A percentile compares a stretch with the other conserved stretches of the same genome.
These are phyloP conservation scores for Suhomyces sp. DNA, from an alignment of 805 yeast species.

Conservation along the genomic window DNA sequence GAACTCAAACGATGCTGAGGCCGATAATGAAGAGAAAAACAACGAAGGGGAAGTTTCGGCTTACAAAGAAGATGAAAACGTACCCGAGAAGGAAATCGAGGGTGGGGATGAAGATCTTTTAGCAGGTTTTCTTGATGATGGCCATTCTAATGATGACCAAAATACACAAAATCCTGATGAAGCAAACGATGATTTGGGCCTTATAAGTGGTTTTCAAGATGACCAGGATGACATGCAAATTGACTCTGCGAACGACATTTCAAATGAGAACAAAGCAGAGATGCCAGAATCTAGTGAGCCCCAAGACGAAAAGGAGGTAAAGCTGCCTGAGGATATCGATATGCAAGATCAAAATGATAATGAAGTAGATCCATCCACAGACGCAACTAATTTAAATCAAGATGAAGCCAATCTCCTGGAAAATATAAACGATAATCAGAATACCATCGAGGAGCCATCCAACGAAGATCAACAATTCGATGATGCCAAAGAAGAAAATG, in stretches of 20 bases:
- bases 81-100: neutral
- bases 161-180: neutral
- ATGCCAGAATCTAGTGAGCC: neutral
- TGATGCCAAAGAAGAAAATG: neutral
- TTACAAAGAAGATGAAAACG: neutral
- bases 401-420: neutral
- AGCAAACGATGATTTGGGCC: neutral
- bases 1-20: neutral
- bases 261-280: neutral
- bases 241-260: neutral
- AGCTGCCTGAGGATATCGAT: conserved; percentile 3
- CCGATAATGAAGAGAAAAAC: neutral
- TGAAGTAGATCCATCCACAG: neutral
- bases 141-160: neutral
- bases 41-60: neutral
- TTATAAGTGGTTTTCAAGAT: neutral
- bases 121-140: conserved; percentile 1
- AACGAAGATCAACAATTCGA: neutral
- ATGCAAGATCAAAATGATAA: conserved; percentile 3
- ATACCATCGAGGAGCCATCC: neutral
- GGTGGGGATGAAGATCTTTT: conserved; percentile 5
- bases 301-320: neutral
- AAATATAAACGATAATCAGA: neutral
- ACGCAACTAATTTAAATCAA: neutral
- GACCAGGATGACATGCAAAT: neutral